Conservation (phyloP, 78 protist species). For the Mantamonas sphyraenae region DNA sequence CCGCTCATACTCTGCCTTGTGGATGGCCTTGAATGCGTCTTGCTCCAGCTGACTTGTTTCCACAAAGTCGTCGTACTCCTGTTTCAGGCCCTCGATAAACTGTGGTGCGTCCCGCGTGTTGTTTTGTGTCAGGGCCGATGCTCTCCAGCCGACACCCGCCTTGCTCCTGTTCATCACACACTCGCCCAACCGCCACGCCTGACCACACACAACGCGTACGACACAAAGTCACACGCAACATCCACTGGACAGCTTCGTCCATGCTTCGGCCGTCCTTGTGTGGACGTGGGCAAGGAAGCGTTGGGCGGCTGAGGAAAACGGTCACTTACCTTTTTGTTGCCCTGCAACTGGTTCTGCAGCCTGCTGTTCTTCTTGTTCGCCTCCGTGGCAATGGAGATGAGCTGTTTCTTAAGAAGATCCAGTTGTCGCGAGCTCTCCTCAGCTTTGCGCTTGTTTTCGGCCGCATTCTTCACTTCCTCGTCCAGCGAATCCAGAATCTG, state of each 20-base stretch:
- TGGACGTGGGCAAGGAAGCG: no score
- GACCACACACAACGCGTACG: no score
- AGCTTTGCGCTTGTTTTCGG: no score
- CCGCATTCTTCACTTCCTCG: no score
- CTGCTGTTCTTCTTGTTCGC: neutral
- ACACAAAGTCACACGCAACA: neutral
- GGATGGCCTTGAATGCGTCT: neutral
- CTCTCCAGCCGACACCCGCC: no score
- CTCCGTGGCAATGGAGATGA: neutral
- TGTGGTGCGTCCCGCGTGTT: neutral
- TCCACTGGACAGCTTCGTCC: neutral
- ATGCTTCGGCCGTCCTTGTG: neutral
- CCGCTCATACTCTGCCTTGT: neutral
- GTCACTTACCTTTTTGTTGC: neutral
- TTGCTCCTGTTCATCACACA: no score
- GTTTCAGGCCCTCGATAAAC: neutral
- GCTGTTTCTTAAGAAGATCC: neutral
- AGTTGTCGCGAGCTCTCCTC: no score
- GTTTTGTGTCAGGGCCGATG: neutral
- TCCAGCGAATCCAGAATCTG: no score
- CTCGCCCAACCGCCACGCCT: no score
- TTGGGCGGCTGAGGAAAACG: neutral
- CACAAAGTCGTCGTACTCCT: neutral
- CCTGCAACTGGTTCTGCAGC: neutral
- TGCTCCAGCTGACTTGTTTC: neutral